Evolutionary conservation across 1,284 basidiomycete genomes (phyloP).

Genomic region (Ganoderma resinaceum): DNA sequence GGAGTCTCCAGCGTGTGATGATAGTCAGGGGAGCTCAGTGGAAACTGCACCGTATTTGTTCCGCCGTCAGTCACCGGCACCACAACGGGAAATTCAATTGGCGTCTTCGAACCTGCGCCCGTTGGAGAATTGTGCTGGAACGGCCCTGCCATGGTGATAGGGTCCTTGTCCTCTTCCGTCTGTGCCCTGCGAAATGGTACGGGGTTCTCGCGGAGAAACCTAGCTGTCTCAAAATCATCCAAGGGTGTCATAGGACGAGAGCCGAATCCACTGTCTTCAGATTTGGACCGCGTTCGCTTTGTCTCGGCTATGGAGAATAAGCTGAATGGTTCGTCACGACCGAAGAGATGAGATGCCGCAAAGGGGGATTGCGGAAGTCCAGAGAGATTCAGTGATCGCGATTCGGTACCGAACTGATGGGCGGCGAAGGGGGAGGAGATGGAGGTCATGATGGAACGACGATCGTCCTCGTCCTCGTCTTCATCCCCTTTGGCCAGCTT

Average conservation of each 20-base stretch:
- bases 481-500: slow-evolving; percentile 85
- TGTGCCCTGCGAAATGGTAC: slow-evolving; percentile 86
- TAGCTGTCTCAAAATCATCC: slow-evolving; percentile 48
- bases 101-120: slow-evolving; percentile 55
- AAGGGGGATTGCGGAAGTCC: slow-evolving; percentile 84
- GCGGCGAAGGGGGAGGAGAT: slow-evolving; percentile 62
- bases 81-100: slow-evolving; percentile 61
- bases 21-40: slow-evolving; percentile 76
- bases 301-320: slow-evolving; percentile 83
- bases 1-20: slow-evolving; percentile 55
- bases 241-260: slow-evolving; percentile 61
- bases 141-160: slow-evolving; percentile 49
- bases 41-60: slow-evolving; percentile 81
- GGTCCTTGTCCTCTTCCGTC: slow-evolving; percentile 79
- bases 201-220: slow-evolving; percentile 62
- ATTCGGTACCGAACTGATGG: slow-evolving; percentile 65
- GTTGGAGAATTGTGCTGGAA: slow-evolving; percentile 51
- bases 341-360: slow-evolving; percentile 86
- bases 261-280: slow-evolving; percentile 58
- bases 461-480: slow-evolving; percentile 81
- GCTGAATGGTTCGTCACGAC: slow-evolving; percentile 77
- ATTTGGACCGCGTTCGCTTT: slow-evolving; percentile 58
- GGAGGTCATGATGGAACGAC: slow-evolving; percentile 76
- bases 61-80: slow-evolving; percentile 57
- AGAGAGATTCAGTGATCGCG: slow-evolving; percentile 51